Evolutionary conservation across 345 rosid species (phyloP), one percentile per base, ranked within the genome.

Genomic region (Nasturtium officinale): DNA sequence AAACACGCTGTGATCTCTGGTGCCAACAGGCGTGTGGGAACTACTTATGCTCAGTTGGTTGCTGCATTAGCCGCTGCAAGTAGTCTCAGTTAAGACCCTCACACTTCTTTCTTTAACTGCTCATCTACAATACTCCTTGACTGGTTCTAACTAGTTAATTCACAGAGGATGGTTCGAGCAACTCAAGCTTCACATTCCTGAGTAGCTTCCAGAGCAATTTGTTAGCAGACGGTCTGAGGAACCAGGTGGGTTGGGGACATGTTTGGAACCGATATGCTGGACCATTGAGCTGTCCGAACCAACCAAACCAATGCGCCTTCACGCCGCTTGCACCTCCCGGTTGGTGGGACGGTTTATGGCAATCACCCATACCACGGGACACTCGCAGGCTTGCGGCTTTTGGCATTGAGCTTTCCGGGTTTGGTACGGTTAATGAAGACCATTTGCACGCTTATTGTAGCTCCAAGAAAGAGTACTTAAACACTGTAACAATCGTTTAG

Each of bases 331-430:
- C 91, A 61, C 96, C 98, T 64, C 99, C 96, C 0, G 98, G 94
- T 61, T 91, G 99, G 99, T 91, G 96, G 98, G 99, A 91, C 35
- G 89, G 94, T 48, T 78, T 88, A 28, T 95, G 98, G 99, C 98
- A 90, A 75, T 95, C 98, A 0, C 99, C 98, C 0, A 85, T 88
- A 45, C 81, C 85, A 2, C 87, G 94, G 5, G 96, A 95, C 64
- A 66, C 87, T 64, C 88, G 82, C 5, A 80, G 84, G 78, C 71
- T 95, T 73, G 87, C 83, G 25, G 76, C 82, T 46, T 91, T 79
- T 3, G 98, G 99, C 7, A n/a, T 95, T 74, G 77, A 81, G 72
- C 86, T 95, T 16, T 88, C 98, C 1, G 94, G 89, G 42, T 65
- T 90, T 10, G 99, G 98, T 66, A 88, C 92, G 1, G 65, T 85